These are phyloP conservation scores for Aspergillus nomiae DNA, from an alignment of 2,329 filamentous ascomycete genomes.

Conservation along the genomic window DNA sequence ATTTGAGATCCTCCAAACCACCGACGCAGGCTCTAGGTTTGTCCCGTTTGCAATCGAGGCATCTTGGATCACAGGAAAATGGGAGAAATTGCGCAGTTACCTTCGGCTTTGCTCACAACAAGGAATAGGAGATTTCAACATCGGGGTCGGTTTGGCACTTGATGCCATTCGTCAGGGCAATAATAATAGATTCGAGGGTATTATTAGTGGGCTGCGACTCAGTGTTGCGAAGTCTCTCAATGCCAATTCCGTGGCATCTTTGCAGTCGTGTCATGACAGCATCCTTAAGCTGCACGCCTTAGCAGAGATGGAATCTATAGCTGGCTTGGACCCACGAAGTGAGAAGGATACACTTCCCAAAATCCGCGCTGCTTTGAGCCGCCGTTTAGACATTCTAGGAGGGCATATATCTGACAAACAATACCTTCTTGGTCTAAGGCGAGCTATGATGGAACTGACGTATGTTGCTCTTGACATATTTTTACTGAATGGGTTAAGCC, in stretches of 20 bases:
- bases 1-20: slow-evolving; percentile 70
- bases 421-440: slow-evolving; percentile 81
- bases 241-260: slow-evolving; percentile 72
- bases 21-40: slow-evolving; percentile 61
- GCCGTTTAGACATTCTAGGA: slow-evolving; percentile 84
- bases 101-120: slow-evolving; percentile 44
- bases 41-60: slow-evolving; percentile 87
- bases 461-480: slow-evolving; percentile 9
- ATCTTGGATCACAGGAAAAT: slow-evolving; percentile 84
- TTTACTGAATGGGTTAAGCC: neutral
- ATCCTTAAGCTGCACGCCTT: slow-evolving; percentile 85
- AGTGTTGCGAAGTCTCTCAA: slow-evolving; percentile 75
- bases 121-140: slow-evolving; percentile 71
- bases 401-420: slow-evolving; percentile 92
- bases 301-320: slow-evolving; percentile 81
- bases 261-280: slow-evolving; percentile 82
- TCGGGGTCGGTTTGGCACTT: slow-evolving; percentile 72
- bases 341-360: slow-evolving; percentile 24
- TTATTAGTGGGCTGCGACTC: slow-evolving; percentile 67
- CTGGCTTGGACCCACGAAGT: slow-evolving; percentile 49
- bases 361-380: slow-evolving; percentile 61
- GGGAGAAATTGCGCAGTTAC: slow-evolving; percentile 73
- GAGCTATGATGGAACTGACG: slow-evolving; percentile 82
- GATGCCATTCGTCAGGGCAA: slow-evolving; percentile 60
- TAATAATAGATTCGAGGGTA: slow-evolving; percentile 54